Evolutionary conservation across 2,329 filamentous ascomycete species (phyloP), one percentile per base, ranked within the genome.

Genomic region (Sphaceloma murrayae): DNA sequence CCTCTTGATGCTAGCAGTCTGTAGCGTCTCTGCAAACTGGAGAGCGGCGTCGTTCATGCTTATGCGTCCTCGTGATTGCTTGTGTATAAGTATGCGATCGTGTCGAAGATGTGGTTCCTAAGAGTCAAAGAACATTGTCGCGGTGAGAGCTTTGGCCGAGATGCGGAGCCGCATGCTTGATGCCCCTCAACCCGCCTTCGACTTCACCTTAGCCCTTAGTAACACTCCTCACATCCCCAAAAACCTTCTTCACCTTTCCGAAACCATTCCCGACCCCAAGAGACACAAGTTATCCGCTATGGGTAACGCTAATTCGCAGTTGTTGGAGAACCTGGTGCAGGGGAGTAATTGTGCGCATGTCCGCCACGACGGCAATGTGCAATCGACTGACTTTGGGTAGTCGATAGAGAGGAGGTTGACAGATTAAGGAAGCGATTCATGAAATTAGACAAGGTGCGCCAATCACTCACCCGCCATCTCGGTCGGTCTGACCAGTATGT

Each of bases 371-470:
- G 7, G 43, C 34, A 34, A 31, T n/a, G 21, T 9, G 29, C n/a
- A 18, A 26, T 42, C 34, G 40, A 30, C 46, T 43, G 45, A 48
- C 50, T 43, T 34, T 18, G 33, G 32, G 56, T 58, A 96, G 89
- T 98, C 72, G 85, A 98, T 70, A 82, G 85, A 64, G 91, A 98
- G 59, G 91, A 98, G 66, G 87, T 98, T 49, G 91, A 96, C 62
- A 78, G 91, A 58, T 73, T 98, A 62, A 78, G 87, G 60, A 98
- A 98, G 72, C 78, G 89, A 50, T 98, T 98, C 62, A 96, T 96
- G 89, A 98, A 98, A 69, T 73, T 98, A 49, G 91, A 98, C 67
- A 96, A 95, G 77, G 89, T 91, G 67, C 44, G 49, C 45, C 43
- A 10, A 33, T 43, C 21, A 24, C 19, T 2, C 19, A 13, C 17